Percentiles rank a stretch among this genome's conserved stretches.
Evolutionary conservation across 1,284 basidiomycete species (phyloP).

Genomic region (Leccinum huronense): DNA sequence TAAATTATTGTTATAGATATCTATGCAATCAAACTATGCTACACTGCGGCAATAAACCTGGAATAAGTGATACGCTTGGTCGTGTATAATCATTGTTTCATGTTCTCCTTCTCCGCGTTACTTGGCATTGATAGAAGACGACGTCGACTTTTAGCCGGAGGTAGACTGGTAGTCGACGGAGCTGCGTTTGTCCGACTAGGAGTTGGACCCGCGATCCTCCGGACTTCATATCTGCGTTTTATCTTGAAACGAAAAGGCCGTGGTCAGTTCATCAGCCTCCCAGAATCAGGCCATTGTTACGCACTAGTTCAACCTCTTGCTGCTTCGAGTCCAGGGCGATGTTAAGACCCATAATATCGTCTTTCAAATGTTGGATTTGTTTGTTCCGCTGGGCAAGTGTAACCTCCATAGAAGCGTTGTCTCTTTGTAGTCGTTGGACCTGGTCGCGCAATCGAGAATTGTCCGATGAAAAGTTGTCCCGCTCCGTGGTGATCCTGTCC

Average conservation of each 20-base stretch:
- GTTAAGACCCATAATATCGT: slow-evolving; percentile 77
- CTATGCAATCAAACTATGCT: not conserved
- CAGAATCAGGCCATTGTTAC: slow-evolving; percentile 30
- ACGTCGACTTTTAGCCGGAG: slow-evolving; percentile 1
- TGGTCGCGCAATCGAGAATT: slow-evolving; percentile 61
- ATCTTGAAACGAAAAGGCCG: slow-evolving; percentile 44
- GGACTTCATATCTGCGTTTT: slow-evolving; percentile 66
- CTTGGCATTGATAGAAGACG: not conserved
- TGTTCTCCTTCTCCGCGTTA: not conserved
- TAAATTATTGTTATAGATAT: not conserved
- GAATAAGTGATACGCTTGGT: slow-evolving; percentile 5
- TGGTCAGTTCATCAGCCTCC: not conserved
- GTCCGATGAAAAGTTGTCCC: slow-evolving; percentile 55
- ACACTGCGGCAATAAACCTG: not conserved
- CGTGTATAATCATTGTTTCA: not conserved
- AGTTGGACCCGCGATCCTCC: slow-evolving; percentile 60
- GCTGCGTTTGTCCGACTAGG: slow-evolving; percentile 48
- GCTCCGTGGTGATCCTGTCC: slow-evolving; percentile 3
- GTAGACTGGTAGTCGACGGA: slow-evolving; percentile 26
- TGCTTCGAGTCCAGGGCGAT: slow-evolving; percentile 88
- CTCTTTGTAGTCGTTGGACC: slow-evolving; percentile 69
- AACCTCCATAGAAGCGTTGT: slow-evolving; percentile 82
- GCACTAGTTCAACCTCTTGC: slow-evolving; percentile 82
- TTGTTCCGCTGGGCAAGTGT: slow-evolving; percentile 73
- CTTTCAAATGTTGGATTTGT: slow-evolving; percentile 65